These are phyloP conservation scores for Fistulinella prunicolor DNA, from an alignment of 768 basidiomycete genomes.

Conservation along the genomic window DNA sequence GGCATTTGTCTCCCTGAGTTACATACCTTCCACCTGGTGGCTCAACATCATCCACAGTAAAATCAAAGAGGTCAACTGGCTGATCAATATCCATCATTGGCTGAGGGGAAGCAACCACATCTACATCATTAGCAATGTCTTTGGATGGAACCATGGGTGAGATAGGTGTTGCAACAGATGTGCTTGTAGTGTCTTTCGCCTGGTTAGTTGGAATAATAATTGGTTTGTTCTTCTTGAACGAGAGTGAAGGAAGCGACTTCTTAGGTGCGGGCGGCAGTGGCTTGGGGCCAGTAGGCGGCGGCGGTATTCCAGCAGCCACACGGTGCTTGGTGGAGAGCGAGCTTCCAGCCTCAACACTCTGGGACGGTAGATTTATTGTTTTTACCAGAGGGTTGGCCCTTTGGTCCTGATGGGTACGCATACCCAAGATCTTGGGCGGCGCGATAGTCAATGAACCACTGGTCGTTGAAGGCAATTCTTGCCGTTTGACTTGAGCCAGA, in stretches of 20 bases:
- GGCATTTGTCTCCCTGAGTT: not conserved
- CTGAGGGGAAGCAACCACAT: conserved; percentile 13
- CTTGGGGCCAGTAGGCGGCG: conserved; percentile 35
- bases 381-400: conserved; percentile 32
- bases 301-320: conserved; percentile 40
- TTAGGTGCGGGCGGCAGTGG: conserved; percentile 22
- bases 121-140: not conserved
- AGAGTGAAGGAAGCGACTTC: conserved; percentile 32
- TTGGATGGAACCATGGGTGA: conserved; percentile 11
- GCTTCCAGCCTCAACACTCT: conserved; percentile 29
- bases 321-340: conserved; percentile 52
- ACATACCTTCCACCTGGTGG: conserved; percentile 14
- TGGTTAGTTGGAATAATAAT: conserved; percentile 5
- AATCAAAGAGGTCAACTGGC: conserved; percentile 12
- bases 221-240: conserved; percentile 43
- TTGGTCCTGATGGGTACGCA: conserved; percentile 33
- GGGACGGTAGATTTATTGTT: conserved; percentile 22
- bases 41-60: conserved; percentile 7
- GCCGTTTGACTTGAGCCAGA: conserved; percentile 6
- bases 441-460: conserved; percentile 4
- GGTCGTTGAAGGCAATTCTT: not conserved
- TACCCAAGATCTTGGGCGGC: conserved; percentile 12
- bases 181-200: conserved; percentile 14
- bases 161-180: conserved; percentile 1
- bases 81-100: conserved; percentile 24